A percentile compares a stretch with the other conserved stretches of the same genome.
These are phyloP conservation scores for Escallonia herrerae DNA, from an alignment of 129 eudicot genomes.

Conservation along the genomic window DNA sequence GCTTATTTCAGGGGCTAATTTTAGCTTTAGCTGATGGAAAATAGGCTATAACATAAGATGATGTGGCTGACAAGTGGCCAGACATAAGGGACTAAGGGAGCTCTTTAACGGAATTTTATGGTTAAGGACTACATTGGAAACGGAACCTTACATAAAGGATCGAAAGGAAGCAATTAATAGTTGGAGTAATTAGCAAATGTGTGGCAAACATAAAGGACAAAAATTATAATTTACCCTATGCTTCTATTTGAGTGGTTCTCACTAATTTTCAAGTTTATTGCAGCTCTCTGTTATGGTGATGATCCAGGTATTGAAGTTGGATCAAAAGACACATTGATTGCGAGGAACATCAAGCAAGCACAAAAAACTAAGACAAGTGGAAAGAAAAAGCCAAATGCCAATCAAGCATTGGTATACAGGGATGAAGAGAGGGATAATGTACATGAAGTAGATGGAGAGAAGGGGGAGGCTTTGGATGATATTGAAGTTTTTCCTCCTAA, in stretches of 20 bases:
- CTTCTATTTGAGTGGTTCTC: not conserved
- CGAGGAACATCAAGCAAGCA: constrained; percentile 18
- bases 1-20: too few species aligned
- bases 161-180: too few species aligned
- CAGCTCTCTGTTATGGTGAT: constrained; percentile 39
- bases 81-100: too few species aligned
- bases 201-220: too few species aligned
- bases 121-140: too few species aligned
- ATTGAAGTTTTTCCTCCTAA: constrained; percentile 55
- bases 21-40: too few species aligned
- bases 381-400: constrained; percentile 8
- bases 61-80: too few species aligned
- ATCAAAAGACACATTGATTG: constrained; percentile 7
- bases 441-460: constrained; percentile 7
- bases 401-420: constrained; percentile 24
- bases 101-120: too few species aligned
- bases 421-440: constrained; percentile 13
- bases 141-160: too few species aligned
- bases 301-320: constrained; percentile 28
- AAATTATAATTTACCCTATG: too few species aligned
- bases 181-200: too few species aligned
- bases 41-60: too few species aligned
- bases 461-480: constrained; percentile 9
- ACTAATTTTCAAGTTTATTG: constrained; percentile 1
- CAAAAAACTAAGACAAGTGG: constrained; percentile 20